Evolutionary conservation across 140 eudicot genomes (phyloP), one percentile per base, ranked within the genome.

Genomic region (Cichorium intybus): DNA sequence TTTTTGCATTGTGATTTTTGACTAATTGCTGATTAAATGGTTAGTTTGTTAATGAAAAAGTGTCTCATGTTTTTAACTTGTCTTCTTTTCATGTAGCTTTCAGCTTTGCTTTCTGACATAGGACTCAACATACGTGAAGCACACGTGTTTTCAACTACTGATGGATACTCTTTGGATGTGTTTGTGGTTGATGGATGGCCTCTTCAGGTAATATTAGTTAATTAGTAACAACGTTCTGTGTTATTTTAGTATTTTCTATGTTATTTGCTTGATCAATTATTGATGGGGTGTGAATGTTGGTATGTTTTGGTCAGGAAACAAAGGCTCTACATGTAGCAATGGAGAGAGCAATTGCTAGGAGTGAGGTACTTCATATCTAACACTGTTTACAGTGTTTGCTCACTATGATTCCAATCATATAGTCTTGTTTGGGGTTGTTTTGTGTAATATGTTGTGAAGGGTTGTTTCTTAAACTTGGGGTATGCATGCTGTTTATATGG

Each of bases 171-270:
- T 17, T 72, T 90, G 72, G 97, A 90, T 69, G 96, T 90, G 34
- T 90, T 90, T 74, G 97, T 90, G 77, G 95, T 90, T 66, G 97
- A 90, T 84, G 97, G 97, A 68, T 87, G 96, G 97, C 83, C 81
- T 71, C 63, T 76, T 65, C 83, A 80, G 91, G 95, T 90, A 56
- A 61, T 53, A 16, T 28, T 43, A 24, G 15, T 10, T 63, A 34
- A 16, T 28, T 43, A 24, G 15, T 10, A 70, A 34, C 46, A 37
- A 41, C 18, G 41, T 34, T 20, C 29, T 50, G 6, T 64, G 24
- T 33, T 35, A 39, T 39, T 39, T 39, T 39, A n/a, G n/a, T 15
- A 15, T 23, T n/a, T 29, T 20, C n/a, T 24, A 54, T 54, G 17
- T 49, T 41, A 23, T 24, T 53, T n/a, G 39, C 16, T 45, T 64